phyloP scores from a whole-genome alignment of 2,329 filamentous ascomycete genomes.

The Thermothelomyces thermophilus region DNA sequence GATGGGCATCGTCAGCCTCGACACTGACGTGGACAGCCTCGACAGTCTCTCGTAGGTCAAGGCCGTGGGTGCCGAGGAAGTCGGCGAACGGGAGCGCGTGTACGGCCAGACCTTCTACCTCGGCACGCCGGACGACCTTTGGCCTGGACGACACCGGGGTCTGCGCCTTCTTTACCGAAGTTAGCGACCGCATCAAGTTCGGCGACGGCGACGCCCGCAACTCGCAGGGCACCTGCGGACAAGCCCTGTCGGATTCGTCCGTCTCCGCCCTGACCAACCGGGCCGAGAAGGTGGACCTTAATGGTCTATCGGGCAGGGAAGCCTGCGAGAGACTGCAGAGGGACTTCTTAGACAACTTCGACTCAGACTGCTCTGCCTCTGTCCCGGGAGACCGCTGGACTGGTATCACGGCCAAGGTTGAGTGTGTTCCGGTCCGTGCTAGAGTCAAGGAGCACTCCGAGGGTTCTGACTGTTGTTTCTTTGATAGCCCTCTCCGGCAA shows the following conservation, averaged over 20 bases:
- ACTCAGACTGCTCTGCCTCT: neutral
- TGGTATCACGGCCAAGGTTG: neutral
- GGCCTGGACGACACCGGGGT: neutral
- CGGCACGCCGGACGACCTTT: neutral
- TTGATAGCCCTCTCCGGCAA: neutral
- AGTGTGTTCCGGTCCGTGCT: neutral
- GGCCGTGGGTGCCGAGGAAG: neutral
- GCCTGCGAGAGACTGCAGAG: conserved; percentile 9
- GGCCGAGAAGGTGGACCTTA: conserved; percentile 4
- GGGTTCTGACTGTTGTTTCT: no score
- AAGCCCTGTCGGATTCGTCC: conserved; percentile 5
- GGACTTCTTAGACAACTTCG: conserved; percentile 7
- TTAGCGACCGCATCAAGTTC: conserved; percentile 6
- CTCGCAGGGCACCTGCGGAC: conserved; percentile 3
- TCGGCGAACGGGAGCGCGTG: neutral
- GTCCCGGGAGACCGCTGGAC: conserved; percentile 2
- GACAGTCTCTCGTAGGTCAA: conserved; percentile 8
- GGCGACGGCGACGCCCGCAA: neutral
- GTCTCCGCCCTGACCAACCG: neutral
- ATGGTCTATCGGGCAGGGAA: neutral
- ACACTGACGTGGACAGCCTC: neutral
- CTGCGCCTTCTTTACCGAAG: conserved; percentile 12
- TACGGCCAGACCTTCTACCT: conserved; percentile 14
- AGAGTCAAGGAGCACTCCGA: no score
- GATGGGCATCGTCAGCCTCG: neutral